Conservation (phyloP, 768 basidiomycete species). For the Punctularia strigosozonata region DNA sequence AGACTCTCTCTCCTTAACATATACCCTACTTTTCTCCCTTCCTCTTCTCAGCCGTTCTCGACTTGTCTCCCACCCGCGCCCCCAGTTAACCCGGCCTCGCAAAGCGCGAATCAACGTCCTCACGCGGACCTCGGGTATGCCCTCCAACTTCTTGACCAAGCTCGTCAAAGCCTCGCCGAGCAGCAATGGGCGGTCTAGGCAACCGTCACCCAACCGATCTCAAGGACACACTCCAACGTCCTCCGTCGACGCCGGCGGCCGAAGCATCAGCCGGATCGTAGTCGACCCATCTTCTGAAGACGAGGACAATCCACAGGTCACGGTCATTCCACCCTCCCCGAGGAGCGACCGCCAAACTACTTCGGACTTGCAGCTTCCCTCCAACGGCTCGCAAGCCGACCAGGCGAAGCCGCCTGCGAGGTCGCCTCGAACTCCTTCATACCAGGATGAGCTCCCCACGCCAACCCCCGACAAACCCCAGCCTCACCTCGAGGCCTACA, state of each 20-base stretch:
- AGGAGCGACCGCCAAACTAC: slow-evolving; percentile 17
- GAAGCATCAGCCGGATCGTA: not conserved
- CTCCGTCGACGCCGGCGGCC: not conserved
- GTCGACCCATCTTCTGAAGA: not conserved
- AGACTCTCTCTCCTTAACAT: too few relatives aligned
- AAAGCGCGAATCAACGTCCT: not conserved
- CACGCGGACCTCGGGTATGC: slow-evolving; percentile 13
- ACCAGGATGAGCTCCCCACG: not conserved
- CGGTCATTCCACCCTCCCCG: slow-evolving; percentile 34
- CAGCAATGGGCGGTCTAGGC: slow-evolving; percentile 12
- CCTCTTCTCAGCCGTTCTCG: not conserved
- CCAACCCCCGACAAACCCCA: not conserved
- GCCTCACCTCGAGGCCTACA: not conserved
- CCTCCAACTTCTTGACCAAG: slow-evolving; percentile 27
- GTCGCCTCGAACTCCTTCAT: slow-evolving; percentile 9
- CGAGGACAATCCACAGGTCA: slow-evolving; percentile 25
- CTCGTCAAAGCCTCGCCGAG: slow-evolving; percentile 21
- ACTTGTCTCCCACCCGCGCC: not conserved
- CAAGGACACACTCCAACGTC: slow-evolving; percentile 14
- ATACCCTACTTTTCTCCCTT: not conserved
- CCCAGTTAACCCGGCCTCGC: not conserved
- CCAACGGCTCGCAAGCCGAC: slow-evolving; percentile 5
- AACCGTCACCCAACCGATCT: slow-evolving; percentile 13
- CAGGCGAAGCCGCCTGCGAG: slow-evolving; percentile 9
- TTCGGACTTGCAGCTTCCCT: not conserved